Percentiles rank a stretch among this genome's conserved stretches.
These are phyloP conservation scores for Xylariaceae sp. DNA, from an alignment of 2,329 filamentous ascomycete genomes.

Conservation along the genomic window DNA sequence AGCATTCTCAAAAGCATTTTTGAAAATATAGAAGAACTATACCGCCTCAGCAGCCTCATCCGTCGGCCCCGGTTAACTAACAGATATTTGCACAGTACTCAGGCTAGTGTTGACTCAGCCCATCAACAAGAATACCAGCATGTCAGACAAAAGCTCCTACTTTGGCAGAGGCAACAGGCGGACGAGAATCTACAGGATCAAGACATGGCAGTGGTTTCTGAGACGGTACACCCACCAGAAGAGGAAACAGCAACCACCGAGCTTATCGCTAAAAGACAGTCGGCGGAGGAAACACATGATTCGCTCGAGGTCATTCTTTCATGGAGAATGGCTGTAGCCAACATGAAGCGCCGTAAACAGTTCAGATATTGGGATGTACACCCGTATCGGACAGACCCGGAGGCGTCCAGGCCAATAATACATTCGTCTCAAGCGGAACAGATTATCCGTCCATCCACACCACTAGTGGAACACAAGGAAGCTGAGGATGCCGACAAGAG, in stretches of 20 bases:
- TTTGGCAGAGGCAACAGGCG: constrained; percentile 5
- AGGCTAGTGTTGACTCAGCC: not conserved
- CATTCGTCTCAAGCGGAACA: too few relatives aligned
- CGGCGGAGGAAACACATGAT: not conserved
- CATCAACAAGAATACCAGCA: constrained; percentile 2
- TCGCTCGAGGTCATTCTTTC: not conserved
- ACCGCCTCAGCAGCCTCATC: constrained; percentile 9
- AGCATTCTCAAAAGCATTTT: not conserved
- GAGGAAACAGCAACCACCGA: not conserved
- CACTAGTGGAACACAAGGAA: too few relatives aligned
- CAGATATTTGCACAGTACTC: not conserved
- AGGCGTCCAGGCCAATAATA: too few relatives aligned
- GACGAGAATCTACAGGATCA: not conserved
- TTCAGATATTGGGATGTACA: constrained; percentile 11
- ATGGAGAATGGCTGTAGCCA: not conserved
- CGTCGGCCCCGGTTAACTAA: not conserved
- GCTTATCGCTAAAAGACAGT: not conserved
- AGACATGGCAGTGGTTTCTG: not conserved
- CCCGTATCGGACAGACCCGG: not conserved
- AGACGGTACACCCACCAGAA: not conserved
- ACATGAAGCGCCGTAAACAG: constrained; percentile 6
- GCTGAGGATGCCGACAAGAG: too few relatives aligned
- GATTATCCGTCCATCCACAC: too few relatives aligned
- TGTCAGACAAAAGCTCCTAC: constrained; percentile 4
- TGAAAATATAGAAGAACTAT: constrained; percentile 14